Conservation (phyloP, 768 basidiomycete species). For the Xerocomellus chrysenteron region DNA sequence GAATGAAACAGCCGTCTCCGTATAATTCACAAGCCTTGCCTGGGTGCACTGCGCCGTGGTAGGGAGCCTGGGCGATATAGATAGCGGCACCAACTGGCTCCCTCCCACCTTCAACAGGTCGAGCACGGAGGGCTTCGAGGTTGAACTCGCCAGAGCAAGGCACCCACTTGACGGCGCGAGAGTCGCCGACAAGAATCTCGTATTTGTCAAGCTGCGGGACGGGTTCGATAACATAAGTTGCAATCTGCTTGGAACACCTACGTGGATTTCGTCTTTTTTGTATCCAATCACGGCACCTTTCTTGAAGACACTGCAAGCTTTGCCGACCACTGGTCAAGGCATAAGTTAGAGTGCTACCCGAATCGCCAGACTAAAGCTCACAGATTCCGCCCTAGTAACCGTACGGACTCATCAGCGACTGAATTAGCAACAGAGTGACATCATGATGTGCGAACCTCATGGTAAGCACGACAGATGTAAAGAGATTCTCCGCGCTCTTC, state of each 20-base stretch:
- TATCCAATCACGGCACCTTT: constrained; percentile 68
- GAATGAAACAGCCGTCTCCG: constrained; percentile 57
- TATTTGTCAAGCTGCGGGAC: constrained; percentile 54
- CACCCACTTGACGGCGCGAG: constrained; percentile 59
- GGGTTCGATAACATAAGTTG: neutral
- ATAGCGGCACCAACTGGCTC: constrained; percentile 61
- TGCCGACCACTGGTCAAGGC: constrained; percentile 55
- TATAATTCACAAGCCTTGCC: constrained; percentile 60
- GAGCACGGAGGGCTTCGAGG: constrained; percentile 40
- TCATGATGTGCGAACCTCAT: constrained; percentile 43
- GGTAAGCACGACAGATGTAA: constrained; percentile 59
- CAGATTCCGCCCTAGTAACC: constrained; percentile 50
- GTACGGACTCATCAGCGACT: constrained; percentile 3
- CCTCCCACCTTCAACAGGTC: constrained; percentile 66
- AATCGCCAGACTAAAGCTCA: constrained; percentile 28
- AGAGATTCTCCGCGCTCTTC: constrained; percentile 50
- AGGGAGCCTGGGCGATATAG: constrained; percentile 58
- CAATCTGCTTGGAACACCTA: constrained; percentile 27
- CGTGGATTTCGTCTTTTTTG: constrained; percentile 56
- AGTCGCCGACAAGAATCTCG: constrained; percentile 70
- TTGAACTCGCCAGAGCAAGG: constrained; percentile 45
- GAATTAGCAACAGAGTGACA: neutral
- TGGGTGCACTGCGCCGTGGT: constrained; percentile 53
- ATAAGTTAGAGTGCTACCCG: neutral
- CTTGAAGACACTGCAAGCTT: constrained; percentile 55